A percentile compares a stretch with the other conserved stretches of the same genome.
Evolutionary conservation across 2,329 filamentous ascomycete genomes (phyloP).

Genomic region (Beauveria scarabaeidicola): DNA sequence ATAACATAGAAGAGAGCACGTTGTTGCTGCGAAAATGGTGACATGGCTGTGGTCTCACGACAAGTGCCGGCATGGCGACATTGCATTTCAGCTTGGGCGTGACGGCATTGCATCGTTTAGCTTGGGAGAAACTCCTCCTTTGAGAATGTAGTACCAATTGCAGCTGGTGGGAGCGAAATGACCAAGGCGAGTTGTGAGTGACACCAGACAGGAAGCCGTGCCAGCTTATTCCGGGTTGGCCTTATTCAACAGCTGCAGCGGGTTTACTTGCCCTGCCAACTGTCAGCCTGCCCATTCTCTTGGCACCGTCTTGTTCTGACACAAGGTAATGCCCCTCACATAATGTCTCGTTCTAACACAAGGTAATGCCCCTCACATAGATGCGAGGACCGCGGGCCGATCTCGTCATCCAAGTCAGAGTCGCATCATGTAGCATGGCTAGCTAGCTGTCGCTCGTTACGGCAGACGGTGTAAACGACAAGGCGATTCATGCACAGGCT

Average conservation of each 20-base stretch:
- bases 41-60: background rate
- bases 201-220: background rate
- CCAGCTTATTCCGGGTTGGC: background rate
- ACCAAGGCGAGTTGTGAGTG: background rate
- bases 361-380: background rate
- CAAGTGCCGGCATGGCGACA: background rate
- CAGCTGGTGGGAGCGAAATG: background rate
- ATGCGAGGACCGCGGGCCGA: background rate
- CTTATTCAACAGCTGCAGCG: background rate
- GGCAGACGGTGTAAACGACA: too few species aligned
- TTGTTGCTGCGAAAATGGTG: too few species aligned
- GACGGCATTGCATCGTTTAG: background rate
- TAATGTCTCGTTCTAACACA: background rate
- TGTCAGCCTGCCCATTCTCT: background rate
- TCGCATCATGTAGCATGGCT: background rate
- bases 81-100: background rate
- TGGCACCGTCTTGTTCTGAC: background rate
- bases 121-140: background rate
- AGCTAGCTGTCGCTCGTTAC: background rate
- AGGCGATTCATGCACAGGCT: too few species aligned
- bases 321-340: background rate
- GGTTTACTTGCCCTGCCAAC: background rate
- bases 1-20: background rate
- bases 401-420: background rate
- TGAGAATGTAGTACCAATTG: background rate